Percentiles rank a stretch among this genome's conserved stretches.
Evolutionary conservation across 2,329 filamentous ascomycete species (phyloP).

Genomic region (Lecanosticta acicola): DNA sequence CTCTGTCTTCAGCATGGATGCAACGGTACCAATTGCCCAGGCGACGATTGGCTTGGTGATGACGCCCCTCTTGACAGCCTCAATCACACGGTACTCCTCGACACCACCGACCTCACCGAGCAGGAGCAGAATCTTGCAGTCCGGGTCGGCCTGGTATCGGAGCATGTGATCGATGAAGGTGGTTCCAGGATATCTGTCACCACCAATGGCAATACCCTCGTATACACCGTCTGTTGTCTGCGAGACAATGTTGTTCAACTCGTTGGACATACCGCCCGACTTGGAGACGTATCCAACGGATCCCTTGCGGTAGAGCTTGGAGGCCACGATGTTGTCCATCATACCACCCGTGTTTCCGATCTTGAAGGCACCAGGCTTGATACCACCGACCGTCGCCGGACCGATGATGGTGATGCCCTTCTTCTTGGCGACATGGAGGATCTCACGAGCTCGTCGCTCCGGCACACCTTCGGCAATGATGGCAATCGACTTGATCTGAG

Average conservation of each 20-base stretch:
- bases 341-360: constrained; percentile 99
- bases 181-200: constrained; percentile 97
- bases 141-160: constrained; percentile 90
- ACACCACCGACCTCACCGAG: constrained; percentile 99
- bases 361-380: constrained; percentile 99
- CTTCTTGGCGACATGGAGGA: constrained; percentile 91
- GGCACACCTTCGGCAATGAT: constrained; percentile 99
- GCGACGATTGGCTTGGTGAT: constrained; percentile 99
- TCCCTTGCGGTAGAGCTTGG: constrained; percentile 98
- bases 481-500: constrained; percentile 97
- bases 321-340: constrained; percentile 99
- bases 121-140: constrained; percentile 94
- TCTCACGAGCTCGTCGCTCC: constrained; percentile 97
- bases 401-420: constrained; percentile 99
- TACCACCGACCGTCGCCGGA: constrained; percentile 95
- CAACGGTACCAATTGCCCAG: constrained; percentile 98
- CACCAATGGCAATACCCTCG: constrained; percentile 98
- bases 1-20: constrained; percentile 99
- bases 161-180: constrained; percentile 99
- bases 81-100: constrained; percentile 99
- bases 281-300: constrained; percentile 99
- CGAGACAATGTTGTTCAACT: constrained; percentile 98
- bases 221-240: constrained; percentile 96
- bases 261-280: constrained; percentile 99
- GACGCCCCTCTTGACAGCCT: constrained; percentile 86